Base-by-base conservation (phyloP, 192 early-diverging fungal genomes). In the Gamsiella multidivaricata region DNA sequence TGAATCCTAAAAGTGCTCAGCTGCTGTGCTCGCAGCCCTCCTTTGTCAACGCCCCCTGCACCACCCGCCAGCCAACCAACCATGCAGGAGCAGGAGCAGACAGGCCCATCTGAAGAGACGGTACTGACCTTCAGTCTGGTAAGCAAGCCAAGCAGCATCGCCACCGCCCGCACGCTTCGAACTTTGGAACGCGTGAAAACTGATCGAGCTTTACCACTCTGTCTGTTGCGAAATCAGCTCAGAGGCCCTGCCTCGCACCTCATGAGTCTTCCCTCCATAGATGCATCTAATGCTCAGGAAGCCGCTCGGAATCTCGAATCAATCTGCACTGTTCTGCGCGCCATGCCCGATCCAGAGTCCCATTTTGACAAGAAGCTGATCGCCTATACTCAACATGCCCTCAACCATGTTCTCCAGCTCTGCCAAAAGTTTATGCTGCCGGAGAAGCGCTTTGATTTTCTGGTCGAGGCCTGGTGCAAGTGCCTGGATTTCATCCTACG, bases 371-470 rank as follows among this genome's bases (percentile, higher is more conserved):
- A 12, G 23, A 53, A 55, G 10, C 54, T 78, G 33, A 69, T 68
- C n/a, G 53, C 53, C 14, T 69, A 78, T 34, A 49, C 61, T 22
- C 59, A 63, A 22, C 65, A 78, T 1, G 28, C 65, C 12, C 65
- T 78, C 32, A 43, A 69, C 25, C 74, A 58, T 25, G 49, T 69
- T 17, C 54, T 64, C n/a, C 31, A 34, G 0, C 54, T 69, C 46
- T 68, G 74, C 20, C 46, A 68, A 25, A 42, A 43, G 9, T 78
- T 78, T 22, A 57, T 58, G 51, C 17, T 43, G 14, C 59, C 25
- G 1, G 47, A 68, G 14, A 69, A 63, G 12, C 65, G 74, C 22
- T 69, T 78, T 32, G 74, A 78, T 52, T 78, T 64, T 29, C 15
- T 78, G 17, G 55, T 69, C 1, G 74, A 78, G 8, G 25, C 74